A percentile compares a stretch with the other conserved stretches of the same genome.
Evolutionary conservation across 1,284 basidiomycete genomes (phyloP).

Genomic region (Xerocomus cyaneibrunnescens): DNA sequence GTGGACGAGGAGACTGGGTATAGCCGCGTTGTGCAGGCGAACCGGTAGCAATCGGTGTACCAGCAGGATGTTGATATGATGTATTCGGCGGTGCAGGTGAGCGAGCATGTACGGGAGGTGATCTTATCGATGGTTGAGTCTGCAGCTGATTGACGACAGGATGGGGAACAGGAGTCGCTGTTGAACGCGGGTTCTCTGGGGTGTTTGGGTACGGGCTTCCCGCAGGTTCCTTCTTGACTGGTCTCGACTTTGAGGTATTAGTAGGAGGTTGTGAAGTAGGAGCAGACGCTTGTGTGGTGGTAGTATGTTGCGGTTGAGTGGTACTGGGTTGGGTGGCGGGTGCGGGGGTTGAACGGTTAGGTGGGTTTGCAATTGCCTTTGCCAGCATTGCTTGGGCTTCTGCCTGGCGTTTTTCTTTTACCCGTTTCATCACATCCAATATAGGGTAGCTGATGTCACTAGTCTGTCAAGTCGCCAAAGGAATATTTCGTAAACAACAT

Average conservation of each 20-base stretch:
- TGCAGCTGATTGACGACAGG: conserved; percentile 36
- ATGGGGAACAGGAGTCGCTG: conserved; percentile 32
- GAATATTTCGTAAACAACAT: conserved; percentile 19
- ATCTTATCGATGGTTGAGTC: conserved; percentile 26
- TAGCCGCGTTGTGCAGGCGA: conserved; percentile 37
- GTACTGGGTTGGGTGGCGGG: conserved; percentile 21
- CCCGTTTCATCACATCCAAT: conserved; percentile 47
- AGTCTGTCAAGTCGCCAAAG: conserved; percentile 11
- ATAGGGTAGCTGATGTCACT: conserved; percentile 48
- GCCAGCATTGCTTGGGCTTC: conserved; percentile 22
- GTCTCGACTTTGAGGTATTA: conserved; percentile 26
- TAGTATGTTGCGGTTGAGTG: conserved; percentile 16
- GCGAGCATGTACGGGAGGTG: conserved; percentile 32
- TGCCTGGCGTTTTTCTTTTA: conserved; percentile 31
- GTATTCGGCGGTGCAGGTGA: conserved; percentile 26
- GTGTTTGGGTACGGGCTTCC: conserved; percentile 30
- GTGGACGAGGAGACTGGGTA: conserved; percentile 36
- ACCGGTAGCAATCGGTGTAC: conserved; percentile 21
- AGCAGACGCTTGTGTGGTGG: conserved; percentile 18
- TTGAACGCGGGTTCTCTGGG: conserved; percentile 32
- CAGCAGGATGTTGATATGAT: conserved; percentile 23
- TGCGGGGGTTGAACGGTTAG: conserved; percentile 25
- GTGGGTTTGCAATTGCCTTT: conserved; percentile 26
- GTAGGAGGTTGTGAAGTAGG: conserved; percentile 21
- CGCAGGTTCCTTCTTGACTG: conserved; percentile 32